These are phyloP conservation scores for Oldenlandia corymbosa DNA, from an alignment of 257 asterid species.

Conservation along the genomic window DNA sequence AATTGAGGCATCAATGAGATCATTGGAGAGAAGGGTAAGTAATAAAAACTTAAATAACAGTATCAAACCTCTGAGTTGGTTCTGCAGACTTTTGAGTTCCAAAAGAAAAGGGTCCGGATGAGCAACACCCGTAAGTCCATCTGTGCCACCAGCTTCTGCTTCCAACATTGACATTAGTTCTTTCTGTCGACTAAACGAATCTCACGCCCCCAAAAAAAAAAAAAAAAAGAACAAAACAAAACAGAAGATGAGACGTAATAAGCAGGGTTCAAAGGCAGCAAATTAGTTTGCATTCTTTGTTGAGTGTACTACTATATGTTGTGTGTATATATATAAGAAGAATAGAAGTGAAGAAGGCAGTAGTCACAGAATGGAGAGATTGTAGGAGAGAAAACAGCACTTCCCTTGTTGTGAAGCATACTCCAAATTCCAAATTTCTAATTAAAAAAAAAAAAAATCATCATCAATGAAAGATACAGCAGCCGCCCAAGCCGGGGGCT, in stretches of 20 bases:
- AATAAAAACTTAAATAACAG: too few relatives aligned
- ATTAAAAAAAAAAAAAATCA: constrained; percentile 13
- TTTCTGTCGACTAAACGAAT: too few relatives aligned
- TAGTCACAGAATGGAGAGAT: neutral
- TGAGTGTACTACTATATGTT: too few relatives aligned
- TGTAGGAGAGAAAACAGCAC: constrained; percentile 16
- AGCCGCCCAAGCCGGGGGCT: constrained; percentile 40
- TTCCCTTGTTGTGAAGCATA: constrained; percentile 50
- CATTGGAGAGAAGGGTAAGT: neutral
- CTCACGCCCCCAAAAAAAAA: too few relatives aligned
- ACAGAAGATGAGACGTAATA: too few relatives aligned
- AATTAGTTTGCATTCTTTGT: too few relatives aligned
- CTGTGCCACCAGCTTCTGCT: constrained; percentile 25
- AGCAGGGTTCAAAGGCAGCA: constrained; percentile 26
- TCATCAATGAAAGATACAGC: too few relatives aligned
- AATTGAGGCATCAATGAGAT: too few relatives aligned
- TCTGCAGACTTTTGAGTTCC: constrained; percentile 67
- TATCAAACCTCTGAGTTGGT: constrained; percentile 77
- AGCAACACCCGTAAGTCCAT: constrained; percentile 34
- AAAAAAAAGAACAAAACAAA: too few relatives aligned
- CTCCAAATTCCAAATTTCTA: constrained; percentile 33
- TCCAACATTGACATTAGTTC: constrained; percentile 40
- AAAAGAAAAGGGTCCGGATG: constrained; percentile 65
- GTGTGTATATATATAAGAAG: neutral
- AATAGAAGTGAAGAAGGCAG: neutral